These are phyloP conservation scores for Porphyra umbilicalis DNA, from an alignment of 31 red algal species.

Conservation along the genomic window DNA sequence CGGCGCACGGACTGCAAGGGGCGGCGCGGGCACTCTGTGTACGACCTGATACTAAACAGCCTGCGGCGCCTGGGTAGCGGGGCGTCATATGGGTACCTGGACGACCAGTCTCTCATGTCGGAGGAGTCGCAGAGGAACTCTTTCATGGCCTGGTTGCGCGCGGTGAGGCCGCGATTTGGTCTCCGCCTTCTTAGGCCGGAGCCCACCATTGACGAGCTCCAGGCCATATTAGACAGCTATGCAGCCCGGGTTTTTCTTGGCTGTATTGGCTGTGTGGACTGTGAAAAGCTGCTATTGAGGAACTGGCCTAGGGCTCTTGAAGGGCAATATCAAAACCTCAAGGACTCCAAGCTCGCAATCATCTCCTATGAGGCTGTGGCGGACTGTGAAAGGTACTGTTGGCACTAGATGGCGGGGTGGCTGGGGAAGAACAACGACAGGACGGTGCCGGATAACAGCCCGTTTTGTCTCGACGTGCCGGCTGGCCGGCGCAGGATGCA, in stretches of 20 bases:
- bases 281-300: conserved; percentile 20
- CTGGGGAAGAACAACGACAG: conserved; percentile 36
- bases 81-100: conserved; percentile 18
- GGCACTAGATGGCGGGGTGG: conserved; percentile 17
- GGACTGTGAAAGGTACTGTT: conserved; percentile 26
- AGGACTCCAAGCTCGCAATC: conserved; percentile 12
- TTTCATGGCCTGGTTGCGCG: not conserved
- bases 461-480: conserved; percentile 9
- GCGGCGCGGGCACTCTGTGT: too few relatives aligned
- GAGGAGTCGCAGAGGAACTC: conserved; percentile 25
- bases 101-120: conserved; percentile 14
- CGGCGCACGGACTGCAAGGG: too few relatives aligned
- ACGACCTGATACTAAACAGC: too few relatives aligned
- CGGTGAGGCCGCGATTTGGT: not conserved
- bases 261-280: conserved; percentile 31
- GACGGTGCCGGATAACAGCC: conserved; percentile 10
- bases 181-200: conserved; percentile 14
- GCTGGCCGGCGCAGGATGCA: conserved; percentile 1
- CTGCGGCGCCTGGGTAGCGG: conserved; percentile 5
- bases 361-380: conserved; percentile 10
- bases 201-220: conserved; percentile 11
- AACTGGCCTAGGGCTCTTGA: conserved; percentile 21
- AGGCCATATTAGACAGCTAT: conserved; percentile 10
- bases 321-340: conserved; percentile 25
- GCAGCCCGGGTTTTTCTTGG: conserved; percentile 15